These are phyloP conservation scores for Quercus variabilis DNA, from an alignment of 306 rosid species.

Conservation along the genomic window DNA sequence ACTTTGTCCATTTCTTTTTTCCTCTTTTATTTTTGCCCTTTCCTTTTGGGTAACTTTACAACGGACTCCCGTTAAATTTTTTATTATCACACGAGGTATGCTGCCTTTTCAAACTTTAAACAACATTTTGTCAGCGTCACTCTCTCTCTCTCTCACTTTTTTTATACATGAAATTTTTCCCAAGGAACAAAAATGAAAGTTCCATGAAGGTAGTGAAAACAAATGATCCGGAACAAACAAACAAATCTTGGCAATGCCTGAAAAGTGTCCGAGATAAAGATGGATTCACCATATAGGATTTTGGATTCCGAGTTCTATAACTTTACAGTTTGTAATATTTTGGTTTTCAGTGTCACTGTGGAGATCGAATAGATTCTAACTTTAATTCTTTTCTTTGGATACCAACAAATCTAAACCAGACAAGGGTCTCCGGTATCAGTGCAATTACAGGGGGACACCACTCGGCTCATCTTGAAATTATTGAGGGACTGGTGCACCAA, in stretches of 20 bases:
- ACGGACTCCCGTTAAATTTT: not conserved
- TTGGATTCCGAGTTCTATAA: not conserved
- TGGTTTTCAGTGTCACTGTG: constrained; percentile 15
- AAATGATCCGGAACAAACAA: constrained; percentile 6
- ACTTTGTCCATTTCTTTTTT: not conserved
- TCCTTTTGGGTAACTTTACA: not conserved
- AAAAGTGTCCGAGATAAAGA: constrained; percentile 6
- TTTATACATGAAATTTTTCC: not conserved
- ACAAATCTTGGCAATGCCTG: constrained; percentile 8
- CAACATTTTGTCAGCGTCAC: constrained; percentile 13
- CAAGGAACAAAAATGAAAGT: constrained; percentile 39
- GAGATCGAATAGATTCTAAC: constrained; percentile 19
- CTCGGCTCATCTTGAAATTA: not conserved
- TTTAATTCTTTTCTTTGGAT: constrained; percentile 25
- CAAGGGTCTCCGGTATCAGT: constrained; percentile 23
- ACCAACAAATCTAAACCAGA: constrained; percentile 37
- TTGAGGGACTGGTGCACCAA: no score
- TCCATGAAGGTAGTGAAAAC: constrained; percentile 33
- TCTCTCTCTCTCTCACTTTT: not conserved
- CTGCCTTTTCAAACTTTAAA: constrained; percentile 28
- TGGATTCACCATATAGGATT: not conserved
- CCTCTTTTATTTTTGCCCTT: not conserved
- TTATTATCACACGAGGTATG: constrained; percentile 12
- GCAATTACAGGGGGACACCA: not conserved
- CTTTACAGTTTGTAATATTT: not conserved